Evolutionary conservation across 2,329 filamentous ascomycete species (phyloP).

Genomic region (Penicillium capsulatum): DNA sequence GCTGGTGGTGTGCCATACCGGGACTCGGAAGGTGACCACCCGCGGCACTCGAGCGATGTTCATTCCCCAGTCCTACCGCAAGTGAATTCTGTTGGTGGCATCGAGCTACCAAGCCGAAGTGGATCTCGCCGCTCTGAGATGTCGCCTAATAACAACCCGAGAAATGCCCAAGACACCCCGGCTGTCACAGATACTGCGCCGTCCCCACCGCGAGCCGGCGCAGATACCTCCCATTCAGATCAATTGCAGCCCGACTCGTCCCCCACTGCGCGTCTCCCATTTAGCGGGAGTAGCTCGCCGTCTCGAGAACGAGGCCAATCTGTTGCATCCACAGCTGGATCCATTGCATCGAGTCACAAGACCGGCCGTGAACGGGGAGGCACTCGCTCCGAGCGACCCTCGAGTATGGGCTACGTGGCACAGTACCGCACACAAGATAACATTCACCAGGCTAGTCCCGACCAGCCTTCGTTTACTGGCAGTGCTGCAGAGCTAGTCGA

Average conservation of each 20-base stretch:
- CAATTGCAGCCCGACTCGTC: slow-evolving; percentile 27
- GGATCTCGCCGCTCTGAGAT: slow-evolving; percentile 55
- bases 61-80: slow-evolving; percentile 53
- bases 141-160: slow-evolving; percentile 23
- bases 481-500: slow-evolving; percentile 46
- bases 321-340: slow-evolving; percentile 36
- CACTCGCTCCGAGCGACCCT: slow-evolving; percentile 37
- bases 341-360: slow-evolving; percentile 36
- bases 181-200: slow-evolving; percentile 20
- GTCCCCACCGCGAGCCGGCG: slow-evolving; percentile 11
- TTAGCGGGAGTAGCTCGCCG: slow-evolving; percentile 36
- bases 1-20: slow-evolving; percentile 22
- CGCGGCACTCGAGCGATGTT: slow-evolving; percentile 18
- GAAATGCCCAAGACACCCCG: slow-evolving; percentile 12
- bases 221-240: slow-evolving; percentile 8
- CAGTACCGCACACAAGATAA: slow-evolving; percentile 48
- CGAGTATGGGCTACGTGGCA: slow-evolving; percentile 49
- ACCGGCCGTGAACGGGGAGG: slow-evolving; percentile 22
- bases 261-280: slow-evolving; percentile 40
- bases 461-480: slow-evolving; percentile 37
- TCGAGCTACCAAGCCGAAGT: slow-evolving; percentile 61
- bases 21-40: slow-evolving; percentile 26
- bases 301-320: slow-evolving; percentile 36
- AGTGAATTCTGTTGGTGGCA: slow-evolving; percentile 56
- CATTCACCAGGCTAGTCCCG: slow-evolving; percentile 42